A percentile compares a stretch with the other conserved stretches of the same genome.
Conservation (phyloP, 352 stramenopile species). For the Globisporangium spiculum region DNA sequence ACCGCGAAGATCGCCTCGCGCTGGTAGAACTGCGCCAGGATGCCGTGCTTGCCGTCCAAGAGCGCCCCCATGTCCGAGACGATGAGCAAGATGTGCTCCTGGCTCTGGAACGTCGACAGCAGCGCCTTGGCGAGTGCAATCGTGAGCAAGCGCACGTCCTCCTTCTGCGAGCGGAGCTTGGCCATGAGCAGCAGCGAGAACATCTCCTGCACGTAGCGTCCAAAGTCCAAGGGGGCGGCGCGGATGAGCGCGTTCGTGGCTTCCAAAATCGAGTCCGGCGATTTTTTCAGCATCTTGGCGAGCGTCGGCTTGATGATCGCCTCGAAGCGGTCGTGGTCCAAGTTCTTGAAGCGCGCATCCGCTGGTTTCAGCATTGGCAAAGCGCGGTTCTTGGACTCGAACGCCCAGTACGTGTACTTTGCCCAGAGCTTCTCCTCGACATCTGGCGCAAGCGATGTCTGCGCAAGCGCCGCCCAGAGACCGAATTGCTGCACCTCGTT, state of each 20-base stretch:
- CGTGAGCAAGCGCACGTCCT: constrained; percentile 63
- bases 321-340: constrained; percentile 68
- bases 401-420: constrained; percentile 70
- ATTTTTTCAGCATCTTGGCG: constrained; percentile 81
- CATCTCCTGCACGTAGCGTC: constrained; percentile 52
- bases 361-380: constrained; percentile 32
- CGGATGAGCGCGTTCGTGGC: constrained; percentile 47
- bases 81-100: constrained; percentile 51
- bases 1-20: constrained; percentile 71
- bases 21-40: constrained; percentile 89
- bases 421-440: constrained; percentile 47
- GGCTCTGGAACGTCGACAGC: constrained; percentile 43
- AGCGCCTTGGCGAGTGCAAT: constrained; percentile 50
- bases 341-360: constrained; percentile 48
- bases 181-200: constrained; percentile 65
- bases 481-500: constrained; percentile 55
- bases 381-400: constrained; percentile 67
- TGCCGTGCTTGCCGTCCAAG: constrained; percentile 77
- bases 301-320: constrained; percentile 57
- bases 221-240: constrained; percentile 60
- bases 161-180: constrained; percentile 83
- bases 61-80: constrained; percentile 54
- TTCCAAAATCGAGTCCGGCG: constrained; percentile 73
- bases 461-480: constrained; percentile 59
- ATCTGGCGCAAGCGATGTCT: constrained; percentile 25